These are phyloP conservation scores for Syzygium oleosum DNA, from an alignment of 345 rosid species.

Conservation along the genomic window DNA sequence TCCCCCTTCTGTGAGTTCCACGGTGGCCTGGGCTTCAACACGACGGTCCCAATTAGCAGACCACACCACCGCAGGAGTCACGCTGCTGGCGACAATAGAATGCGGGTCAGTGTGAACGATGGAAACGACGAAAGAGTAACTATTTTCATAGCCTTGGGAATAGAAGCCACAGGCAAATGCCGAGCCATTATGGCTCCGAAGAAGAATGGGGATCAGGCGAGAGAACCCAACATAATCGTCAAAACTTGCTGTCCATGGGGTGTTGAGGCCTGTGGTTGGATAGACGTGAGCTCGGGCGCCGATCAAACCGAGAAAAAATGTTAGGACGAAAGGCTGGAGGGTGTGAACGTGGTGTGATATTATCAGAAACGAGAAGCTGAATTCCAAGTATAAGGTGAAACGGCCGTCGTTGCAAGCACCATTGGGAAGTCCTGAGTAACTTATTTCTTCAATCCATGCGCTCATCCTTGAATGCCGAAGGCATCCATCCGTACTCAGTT, in stretches of 20 bases:
- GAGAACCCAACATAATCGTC: neutral
- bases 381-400: neutral
- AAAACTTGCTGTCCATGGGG: neutral
- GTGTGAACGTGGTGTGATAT: neutral
- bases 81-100: neutral
- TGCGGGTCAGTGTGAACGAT: neutral
- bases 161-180: neutral
- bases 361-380: neutral
- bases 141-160: neutral
- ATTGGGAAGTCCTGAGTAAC: neutral
- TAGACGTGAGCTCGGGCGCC: neutral
- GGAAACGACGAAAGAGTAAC: neutral
- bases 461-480: neutral
- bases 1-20: slow-evolving; percentile 1
- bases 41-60: slow-evolving; percentile 12
- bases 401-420: neutral
- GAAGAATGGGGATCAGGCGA: neutral
- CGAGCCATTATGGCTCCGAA: neutral
- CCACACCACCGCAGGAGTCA: slow-evolving; percentile 4
- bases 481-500: neutral
- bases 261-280: neutral
- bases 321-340: neutral
- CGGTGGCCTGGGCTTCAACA: neutral
- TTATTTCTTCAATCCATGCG: neutral
- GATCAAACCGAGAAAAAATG: neutral